phyloP scores from a whole-genome alignment of 2,329 filamentous ascomycete genomes.

The Colletotrichum lentis region DNA sequence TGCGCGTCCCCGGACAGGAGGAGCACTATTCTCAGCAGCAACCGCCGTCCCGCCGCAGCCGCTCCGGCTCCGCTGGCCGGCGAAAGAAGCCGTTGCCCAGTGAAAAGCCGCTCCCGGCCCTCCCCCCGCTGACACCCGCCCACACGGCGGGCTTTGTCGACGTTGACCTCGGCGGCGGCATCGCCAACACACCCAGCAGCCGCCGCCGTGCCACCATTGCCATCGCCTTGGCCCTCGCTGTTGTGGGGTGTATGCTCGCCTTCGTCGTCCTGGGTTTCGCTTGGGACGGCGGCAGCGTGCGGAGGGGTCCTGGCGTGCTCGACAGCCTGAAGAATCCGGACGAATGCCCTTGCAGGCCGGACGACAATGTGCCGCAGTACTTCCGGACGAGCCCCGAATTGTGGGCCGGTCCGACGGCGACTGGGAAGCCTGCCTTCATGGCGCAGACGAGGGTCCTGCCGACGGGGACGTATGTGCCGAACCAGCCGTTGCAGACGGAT shows the following conservation, averaged over 20 bases:
- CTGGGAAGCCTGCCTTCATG: conserved; percentile 73
- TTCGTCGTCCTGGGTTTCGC: conserved; percentile 49
- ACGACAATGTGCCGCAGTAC: conserved; percentile 64
- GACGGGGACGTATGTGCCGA: conserved; percentile 70
- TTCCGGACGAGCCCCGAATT: conserved; percentile 69
- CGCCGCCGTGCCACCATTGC: conserved; percentile 24
- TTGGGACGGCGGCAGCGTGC: conserved; percentile 36
- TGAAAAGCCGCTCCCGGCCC: conserved; percentile 38
- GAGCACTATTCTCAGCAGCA: conserved; percentile 13
- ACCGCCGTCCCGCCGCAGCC: conserved; percentile 10
- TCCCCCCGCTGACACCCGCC: conserved; percentile 28
- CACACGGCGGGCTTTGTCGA: conserved; percentile 19
- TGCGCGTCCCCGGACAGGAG: conserved; percentile 34
- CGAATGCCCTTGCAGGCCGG: conserved; percentile 45
- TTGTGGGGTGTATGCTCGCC: conserved; percentile 49
- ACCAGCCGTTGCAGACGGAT: conserved; percentile 74
- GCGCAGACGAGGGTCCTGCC: conserved; percentile 76
- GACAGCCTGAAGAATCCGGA: conserved; percentile 39
- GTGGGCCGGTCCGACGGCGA: conserved; percentile 73
- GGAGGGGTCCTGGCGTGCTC: conserved; percentile 31
- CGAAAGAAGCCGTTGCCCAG: conserved; percentile 37
- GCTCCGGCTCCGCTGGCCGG: conserved; percentile 31
- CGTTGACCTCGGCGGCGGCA: conserved; percentile 15
- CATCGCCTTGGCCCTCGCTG: conserved; percentile 40
- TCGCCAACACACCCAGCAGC: conserved; percentile 9